Conservation (phyloP, 176 grass and related monocot genomes). For the Thinopyrum elongatum region DNA sequence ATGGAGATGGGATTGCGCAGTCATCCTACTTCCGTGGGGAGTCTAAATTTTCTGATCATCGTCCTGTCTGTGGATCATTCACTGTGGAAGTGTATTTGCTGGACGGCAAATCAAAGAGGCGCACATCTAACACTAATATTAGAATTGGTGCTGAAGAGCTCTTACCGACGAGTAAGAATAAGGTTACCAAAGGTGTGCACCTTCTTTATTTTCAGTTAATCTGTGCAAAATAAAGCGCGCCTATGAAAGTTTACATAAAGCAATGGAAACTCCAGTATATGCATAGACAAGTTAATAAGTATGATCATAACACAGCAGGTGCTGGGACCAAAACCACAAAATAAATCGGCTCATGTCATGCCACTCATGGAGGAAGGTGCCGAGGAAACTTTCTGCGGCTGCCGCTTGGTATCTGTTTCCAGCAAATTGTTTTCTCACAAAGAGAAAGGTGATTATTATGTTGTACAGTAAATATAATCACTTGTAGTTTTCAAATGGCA, state of each 20-base stretch:
- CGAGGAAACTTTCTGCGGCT: background rate
- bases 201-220: conserved; percentile 10
- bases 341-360: background rate
- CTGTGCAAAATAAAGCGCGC: background rate
- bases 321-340: conserved; percentile 1
- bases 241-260: background rate
- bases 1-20: conserved; percentile 60
- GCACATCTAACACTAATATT: conserved; percentile 46
- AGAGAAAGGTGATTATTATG: conserved; percentile 21
- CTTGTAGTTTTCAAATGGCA: conserved; percentile 19
- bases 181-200: conserved; percentile 30
- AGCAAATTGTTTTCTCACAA: background rate
- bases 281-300: conserved; percentile 10
- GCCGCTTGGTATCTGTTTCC: background rate
- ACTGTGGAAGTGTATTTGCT: conserved; percentile 48
- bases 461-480: conserved; percentile 27
- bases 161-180: conserved; percentile 29
- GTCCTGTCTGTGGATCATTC: conserved; percentile 69
- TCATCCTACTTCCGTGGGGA: conserved; percentile 62
- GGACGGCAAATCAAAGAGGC: conserved; percentile 46
- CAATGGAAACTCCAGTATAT: background rate
- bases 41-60: conserved; percentile 76
- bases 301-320: conserved; percentile 23
- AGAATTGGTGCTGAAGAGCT: conserved; percentile 72
- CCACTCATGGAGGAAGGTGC: conserved; percentile 1